phyloP scores from a whole-genome alignment of 2,329 filamentous ascomycete species.

The Fusarium graminum region DNA sequence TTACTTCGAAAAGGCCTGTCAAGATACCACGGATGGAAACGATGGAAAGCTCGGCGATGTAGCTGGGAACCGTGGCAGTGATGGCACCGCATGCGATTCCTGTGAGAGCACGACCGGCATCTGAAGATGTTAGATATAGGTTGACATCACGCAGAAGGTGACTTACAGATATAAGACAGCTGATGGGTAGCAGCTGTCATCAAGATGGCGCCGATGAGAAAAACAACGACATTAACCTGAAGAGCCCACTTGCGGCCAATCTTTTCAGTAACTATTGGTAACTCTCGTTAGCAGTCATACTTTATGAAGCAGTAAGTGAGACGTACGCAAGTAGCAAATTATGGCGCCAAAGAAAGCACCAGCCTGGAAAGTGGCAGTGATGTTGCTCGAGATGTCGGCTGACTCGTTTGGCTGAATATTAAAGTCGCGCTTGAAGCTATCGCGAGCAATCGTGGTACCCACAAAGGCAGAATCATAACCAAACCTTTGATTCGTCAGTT shows the following conservation, averaged over 20 bases:
- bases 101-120: conserved; percentile 69
- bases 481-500: conserved; percentile 53
- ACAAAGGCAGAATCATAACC: conserved; percentile 68
- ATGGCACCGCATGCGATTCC: conserved; percentile 70
- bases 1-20: conserved; percentile 65
- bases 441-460: conserved; percentile 65
- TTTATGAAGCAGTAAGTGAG: rapidly evolving
- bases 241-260: conserved; percentile 65
- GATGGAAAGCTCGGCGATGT: conserved; percentile 73
- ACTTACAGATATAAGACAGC: conserved; percentile 59
- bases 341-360: conserved; percentile 67
- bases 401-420: conserved; percentile 49
- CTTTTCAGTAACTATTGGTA: conserved; percentile 57
- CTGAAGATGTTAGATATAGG: conserved; percentile 51
- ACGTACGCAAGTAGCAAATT: conserved; percentile 58
- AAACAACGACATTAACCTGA: conserved; percentile 59
- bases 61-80: conserved; percentile 71
- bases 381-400: conserved; percentile 56
- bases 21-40: conserved; percentile 70
- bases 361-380: conserved; percentile 63
- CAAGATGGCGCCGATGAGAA: conserved; percentile 60
- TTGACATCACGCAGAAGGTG: rapidly evolving
- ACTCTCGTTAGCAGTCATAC: not conserved
- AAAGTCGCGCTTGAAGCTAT: conserved; percentile 61
- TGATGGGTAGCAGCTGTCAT: conserved; percentile 58